Percentiles rank a stretch among this genome's conserved stretches.
phyloP scores from a whole-genome alignment of 441 rosid species.

The Melastoma candidum region DNA sequence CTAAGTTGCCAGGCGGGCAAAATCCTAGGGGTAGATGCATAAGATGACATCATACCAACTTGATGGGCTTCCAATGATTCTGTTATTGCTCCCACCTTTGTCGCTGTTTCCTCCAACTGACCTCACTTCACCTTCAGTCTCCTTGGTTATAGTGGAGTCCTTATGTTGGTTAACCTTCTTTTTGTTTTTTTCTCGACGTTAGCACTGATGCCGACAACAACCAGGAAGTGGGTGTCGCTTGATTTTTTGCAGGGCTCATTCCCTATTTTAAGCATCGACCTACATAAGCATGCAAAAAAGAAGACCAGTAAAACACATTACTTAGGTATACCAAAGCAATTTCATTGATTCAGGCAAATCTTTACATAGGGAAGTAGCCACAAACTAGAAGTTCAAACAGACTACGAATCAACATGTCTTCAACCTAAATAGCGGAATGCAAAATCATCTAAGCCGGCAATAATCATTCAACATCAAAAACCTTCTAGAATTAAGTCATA shows the following conservation, averaged over 20 bases:
- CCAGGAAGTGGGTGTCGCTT: constrained; percentile 38
- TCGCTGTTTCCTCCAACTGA: constrained; percentile 20
- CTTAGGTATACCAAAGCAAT: too few relatives aligned
- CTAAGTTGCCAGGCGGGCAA: background rate
- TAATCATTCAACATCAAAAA: too few relatives aligned
- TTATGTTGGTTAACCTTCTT: constrained; percentile 16
- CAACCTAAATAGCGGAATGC: too few relatives aligned
- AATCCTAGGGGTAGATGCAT: background rate
- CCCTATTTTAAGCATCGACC: constrained; percentile 48
- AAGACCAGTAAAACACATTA: background rate
- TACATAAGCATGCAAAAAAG: constrained; percentile 11
- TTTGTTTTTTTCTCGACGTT: constrained; percentile 15
- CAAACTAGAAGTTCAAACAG: too few relatives aligned
- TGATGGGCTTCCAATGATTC: constrained; percentile 40
- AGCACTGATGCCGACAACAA: constrained; percentile 12
- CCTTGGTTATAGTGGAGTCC: constrained; percentile 15
- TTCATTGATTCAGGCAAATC: too few relatives aligned
- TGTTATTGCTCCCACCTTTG: constrained; percentile 23
- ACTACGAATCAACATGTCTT: too few relatives aligned
- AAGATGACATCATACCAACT: constrained; percentile 38
- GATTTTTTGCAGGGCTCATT: constrained; percentile 42
- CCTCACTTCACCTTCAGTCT: constrained; percentile 16
- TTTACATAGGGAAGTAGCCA: too few relatives aligned
- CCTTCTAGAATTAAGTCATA: too few relatives aligned
- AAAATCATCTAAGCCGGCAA: too few relatives aligned